phyloP scores from a whole-genome alignment of 176 grass and related monocot species.

The Panicum miliaceum region DNA sequence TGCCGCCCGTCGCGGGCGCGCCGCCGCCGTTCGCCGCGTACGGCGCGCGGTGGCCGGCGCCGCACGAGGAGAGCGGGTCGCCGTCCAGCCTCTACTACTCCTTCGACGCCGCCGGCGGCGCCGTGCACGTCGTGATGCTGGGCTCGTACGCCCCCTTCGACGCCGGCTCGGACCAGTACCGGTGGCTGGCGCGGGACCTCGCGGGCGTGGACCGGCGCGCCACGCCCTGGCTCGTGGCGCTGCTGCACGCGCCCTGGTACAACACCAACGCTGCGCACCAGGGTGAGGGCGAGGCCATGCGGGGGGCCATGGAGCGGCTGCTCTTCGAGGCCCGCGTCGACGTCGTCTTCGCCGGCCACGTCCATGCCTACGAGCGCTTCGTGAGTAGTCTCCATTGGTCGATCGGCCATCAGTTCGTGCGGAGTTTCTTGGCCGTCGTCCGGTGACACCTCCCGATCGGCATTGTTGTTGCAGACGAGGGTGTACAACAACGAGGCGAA shows the following conservation, averaged over 20 bases:
- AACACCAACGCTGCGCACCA: slow-evolving; percentile 86
- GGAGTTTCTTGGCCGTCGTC: not conserved
- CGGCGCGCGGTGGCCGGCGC: slow-evolving; percentile 78
- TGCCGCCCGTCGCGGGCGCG: slow-evolving; percentile 29
- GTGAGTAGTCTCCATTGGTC: slow-evolving; percentile 44
- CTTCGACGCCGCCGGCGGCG: slow-evolving; percentile 63
- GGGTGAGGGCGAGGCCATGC: slow-evolving; percentile 83
- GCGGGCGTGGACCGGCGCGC: slow-evolving; percentile 63
- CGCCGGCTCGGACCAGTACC: slow-evolving; percentile 66
- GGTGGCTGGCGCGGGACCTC: slow-evolving; percentile 76
- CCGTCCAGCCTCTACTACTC: slow-evolving; percentile 86
- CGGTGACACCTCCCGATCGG: not conserved
- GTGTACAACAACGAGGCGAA: slow-evolving; percentile 66
- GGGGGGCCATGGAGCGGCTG: slow-evolving; percentile 73
- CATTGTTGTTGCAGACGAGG: slow-evolving; percentile 54
- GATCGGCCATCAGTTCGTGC: not conserved
- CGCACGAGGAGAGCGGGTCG: slow-evolving; percentile 83
- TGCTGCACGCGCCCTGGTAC: slow-evolving; percentile 90
- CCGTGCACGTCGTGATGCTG: slow-evolving; percentile 80
- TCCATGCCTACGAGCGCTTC: slow-evolving; percentile 94
- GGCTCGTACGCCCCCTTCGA: slow-evolving; percentile 70
- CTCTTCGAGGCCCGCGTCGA: slow-evolving; percentile 75
- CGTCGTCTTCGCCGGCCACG: slow-evolving; percentile 82
- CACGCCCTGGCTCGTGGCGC: slow-evolving; percentile 73
- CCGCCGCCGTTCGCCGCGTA: slow-evolving; percentile 66